Base-by-base conservation (phyloP, 208 protist species). In the Trypanosoma mega region DNA sequence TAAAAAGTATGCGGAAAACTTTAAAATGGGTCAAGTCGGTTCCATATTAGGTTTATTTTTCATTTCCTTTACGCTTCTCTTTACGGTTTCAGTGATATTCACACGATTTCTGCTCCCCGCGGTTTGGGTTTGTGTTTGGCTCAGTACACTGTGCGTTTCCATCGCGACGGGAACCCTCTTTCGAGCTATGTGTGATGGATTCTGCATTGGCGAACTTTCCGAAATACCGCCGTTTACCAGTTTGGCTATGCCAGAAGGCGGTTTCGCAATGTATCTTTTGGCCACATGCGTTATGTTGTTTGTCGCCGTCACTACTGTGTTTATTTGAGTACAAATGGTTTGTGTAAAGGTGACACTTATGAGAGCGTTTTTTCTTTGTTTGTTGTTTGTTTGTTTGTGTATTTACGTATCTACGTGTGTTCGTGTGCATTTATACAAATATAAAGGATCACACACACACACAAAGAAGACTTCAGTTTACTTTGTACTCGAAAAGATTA, bases 101-200 rank as follows among this genome's bases (percentile, higher is more conserved):
- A 75, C 64, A 3, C 70, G 74, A n/a, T 26, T 78, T 61, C 68
- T 85, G n/a, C 59, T 85, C 30, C 74, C 70, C 8, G 39, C 78
- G 44, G 57, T 80, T 26, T 85, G 78, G 78, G 55, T 74, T 34
- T 76, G 74, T 44, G 51, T 66, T 20, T 80, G 74, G 74, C n/a
- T 76, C 9, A 62, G 46, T 11, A 57, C 78, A 8, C 41, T 62
- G 34, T 73, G 71, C 59, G 62, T 56, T 16, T 63, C 70, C 2
- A 49, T 69, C 3, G 61, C 53, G 30, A 46, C 45, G 3, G 63
- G 63, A 20, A 72, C 79, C 44, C 68, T 80, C 44, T 51, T 78
- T 14, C 69, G 59, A 21, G 33, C 67, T 11, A 44, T 78, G 5
- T 80, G 48, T 30, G 41, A 73, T 24, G 65, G 64, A 14, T 64